Evolutionary conservation across 495 filamentous ascomycete species (phyloP).

Genomic region (Wilcoxina mikolae): DNA sequence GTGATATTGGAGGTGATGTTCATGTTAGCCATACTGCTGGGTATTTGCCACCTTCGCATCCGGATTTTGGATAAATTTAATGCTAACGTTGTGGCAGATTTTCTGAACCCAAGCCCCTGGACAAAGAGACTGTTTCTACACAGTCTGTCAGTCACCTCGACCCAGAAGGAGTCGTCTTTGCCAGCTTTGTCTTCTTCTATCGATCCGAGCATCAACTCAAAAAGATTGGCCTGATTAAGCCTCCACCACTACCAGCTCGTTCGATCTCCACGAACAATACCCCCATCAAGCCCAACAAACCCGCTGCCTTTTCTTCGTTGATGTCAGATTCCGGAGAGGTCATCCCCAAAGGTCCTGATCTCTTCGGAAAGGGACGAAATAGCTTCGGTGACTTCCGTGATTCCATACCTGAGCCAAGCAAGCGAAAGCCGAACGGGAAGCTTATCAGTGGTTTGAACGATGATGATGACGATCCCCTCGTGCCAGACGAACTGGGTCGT

Average conservation of each 20-base stretch:
- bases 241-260: slow-evolving; percentile 7
- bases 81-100: slow-evolving; percentile 44
- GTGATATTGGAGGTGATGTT: slow-evolving; percentile 36
- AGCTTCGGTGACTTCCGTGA: slow-evolving; percentile 89
- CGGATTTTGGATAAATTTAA: not conserved
- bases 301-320: slow-evolving; percentile 40
- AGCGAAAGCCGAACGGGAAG: slow-evolving; percentile 26
- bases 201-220: slow-evolving; percentile 55
- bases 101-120: slow-evolving; percentile 89
- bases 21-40: slow-evolving; percentile 87
- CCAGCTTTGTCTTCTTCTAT: slow-evolving; percentile 95
- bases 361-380: slow-evolving; percentile 67
- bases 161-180: slow-evolving; percentile 85
- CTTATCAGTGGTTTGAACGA: slow-evolving; percentile 36
- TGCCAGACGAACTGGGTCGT: slow-evolving; percentile 22
- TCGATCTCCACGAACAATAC: slow-evolving; percentile 31
- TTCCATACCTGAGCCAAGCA: slow-evolving; percentile 36
- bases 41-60: slow-evolving; percentile 13
- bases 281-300: slow-evolving; percentile 43
- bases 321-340: slow-evolving; percentile 65
- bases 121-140: slow-evolving; percentile 93
- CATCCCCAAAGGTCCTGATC: slow-evolving; percentile 61
- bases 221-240: slow-evolving; percentile 29
- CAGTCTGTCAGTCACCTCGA: slow-evolving; percentile 99
- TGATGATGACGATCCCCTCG: slow-evolving; percentile 41